Conservation (phyloP, 2,329 filamentous ascomycete genomes). For the Beauveria australis region DNA sequence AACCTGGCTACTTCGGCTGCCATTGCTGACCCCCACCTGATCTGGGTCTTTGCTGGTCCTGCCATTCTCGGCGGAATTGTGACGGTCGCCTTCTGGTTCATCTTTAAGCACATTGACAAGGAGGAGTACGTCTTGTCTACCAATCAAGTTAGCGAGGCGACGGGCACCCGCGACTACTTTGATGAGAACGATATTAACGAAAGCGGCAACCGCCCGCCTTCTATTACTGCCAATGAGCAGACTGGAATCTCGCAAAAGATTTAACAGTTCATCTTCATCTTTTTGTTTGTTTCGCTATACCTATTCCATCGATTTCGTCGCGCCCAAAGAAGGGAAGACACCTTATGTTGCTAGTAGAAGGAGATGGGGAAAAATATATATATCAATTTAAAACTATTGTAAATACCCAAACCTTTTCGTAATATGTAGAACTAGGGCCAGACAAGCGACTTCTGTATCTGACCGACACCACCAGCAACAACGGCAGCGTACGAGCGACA, state of each 20-base stretch:
- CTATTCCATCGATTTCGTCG: too few species aligned
- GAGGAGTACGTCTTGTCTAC: conserved; percentile 20
- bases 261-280: neutral
- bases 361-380: neutral
- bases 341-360: neutral
- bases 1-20: conserved; percentile 36
- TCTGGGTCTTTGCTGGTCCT: conserved; percentile 41
- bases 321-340: too few species aligned
- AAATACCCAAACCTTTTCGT: neutral
- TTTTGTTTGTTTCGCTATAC: neutral
- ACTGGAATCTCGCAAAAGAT: conserved; percentile 9
- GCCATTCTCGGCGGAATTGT: conserved; percentile 37
- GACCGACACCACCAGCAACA: neutral
- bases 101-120: conserved; percentile 18
- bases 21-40: conserved; percentile 40
- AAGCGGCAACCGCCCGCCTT: conserved; percentile 6
- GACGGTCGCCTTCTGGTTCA: conserved; percentile 30
- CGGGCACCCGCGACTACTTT: conserved; percentile 3
- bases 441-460: neutral
- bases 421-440: neutral
- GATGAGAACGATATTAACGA: conserved; percentile 10
- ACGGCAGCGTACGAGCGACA: neutral
- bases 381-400: conserved; percentile 1
- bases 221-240: conserved; percentile 6
- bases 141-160: conserved; percentile 17